phyloP scores from a whole-genome alignment of 2,329 filamentous ascomycete species.

The Diaporthe aspalathi region DNA sequence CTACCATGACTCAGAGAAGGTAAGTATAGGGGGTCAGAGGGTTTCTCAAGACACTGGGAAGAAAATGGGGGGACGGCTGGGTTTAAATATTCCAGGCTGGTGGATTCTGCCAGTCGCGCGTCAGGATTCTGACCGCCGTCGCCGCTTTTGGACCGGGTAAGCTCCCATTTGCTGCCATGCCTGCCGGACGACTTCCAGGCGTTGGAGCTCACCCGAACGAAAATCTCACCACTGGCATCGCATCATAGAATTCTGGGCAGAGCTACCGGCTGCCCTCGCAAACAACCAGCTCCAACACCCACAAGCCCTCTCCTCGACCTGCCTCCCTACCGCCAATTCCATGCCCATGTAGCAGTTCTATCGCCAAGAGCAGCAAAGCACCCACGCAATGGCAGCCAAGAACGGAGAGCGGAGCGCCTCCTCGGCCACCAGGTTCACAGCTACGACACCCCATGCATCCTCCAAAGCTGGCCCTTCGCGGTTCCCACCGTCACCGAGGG shows the following conservation, averaged over 20 bases:
- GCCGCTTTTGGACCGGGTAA: neutral
- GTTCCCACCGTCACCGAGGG: constrained; percentile 39
- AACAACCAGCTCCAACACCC: constrained; percentile 19
- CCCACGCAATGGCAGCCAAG: constrained; percentile 34
- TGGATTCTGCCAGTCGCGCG: constrained; percentile 5
- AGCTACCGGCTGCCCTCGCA: neutral
- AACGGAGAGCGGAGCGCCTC: constrained; percentile 69
- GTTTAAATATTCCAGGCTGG: neutral
- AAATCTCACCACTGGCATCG: constrained; percentile 33
- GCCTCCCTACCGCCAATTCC: neutral
- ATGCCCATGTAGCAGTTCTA: neutral
- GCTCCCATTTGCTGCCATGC: neutral
- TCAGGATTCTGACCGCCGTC: constrained; percentile 20
- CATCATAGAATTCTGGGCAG: constrained; percentile 23
- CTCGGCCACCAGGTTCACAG: constrained; percentile 83
- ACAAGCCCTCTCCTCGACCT: neutral
- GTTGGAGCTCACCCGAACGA: constrained; percentile 24
- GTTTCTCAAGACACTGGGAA: neutral
- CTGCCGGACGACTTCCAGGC: neutral
- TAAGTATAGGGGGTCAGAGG: constrained; percentile 6
- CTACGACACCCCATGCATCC: constrained; percentile 76
- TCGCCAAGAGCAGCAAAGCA: neutral
- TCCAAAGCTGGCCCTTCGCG: constrained; percentile 58
- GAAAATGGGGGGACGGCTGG: neutral
- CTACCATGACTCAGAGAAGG: neutral